Evolutionary conservation across 164 flowering plant species (phyloP).

Genomic region (Annona squamosa): DNA sequence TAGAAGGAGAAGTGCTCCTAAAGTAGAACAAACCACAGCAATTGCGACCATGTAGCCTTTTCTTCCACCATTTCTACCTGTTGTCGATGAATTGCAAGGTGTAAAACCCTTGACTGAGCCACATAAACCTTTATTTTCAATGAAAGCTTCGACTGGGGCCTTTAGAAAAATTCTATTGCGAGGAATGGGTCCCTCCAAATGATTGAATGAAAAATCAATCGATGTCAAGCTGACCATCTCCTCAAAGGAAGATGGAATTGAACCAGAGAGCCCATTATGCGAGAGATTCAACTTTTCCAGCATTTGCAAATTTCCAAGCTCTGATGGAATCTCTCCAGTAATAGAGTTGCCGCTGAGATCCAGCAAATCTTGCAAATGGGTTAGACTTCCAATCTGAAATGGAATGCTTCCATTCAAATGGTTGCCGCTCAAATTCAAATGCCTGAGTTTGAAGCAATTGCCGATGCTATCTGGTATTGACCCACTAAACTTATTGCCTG

Average conservation of each 20-base stretch:
- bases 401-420: slow-evolving; percentile 5
- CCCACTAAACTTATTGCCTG: neutral
- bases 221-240: slow-evolving; percentile 3
- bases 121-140: slow-evolving; percentile 2
- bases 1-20: neutral
- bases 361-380: neutral
- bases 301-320: slow-evolving; percentile 4
- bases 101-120: neutral
- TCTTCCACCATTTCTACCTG: neutral
- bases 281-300: slow-evolving; percentile 9
- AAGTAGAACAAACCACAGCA: neutral
- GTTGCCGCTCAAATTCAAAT: slow-evolving; percentile 1
- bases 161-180: neutral
- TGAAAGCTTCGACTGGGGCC: neutral
- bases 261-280: slow-evolving; percentile 4
- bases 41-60: slow-evolving; percentile 2
- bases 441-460: neutral
- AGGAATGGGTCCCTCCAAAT: neutral
- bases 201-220: slow-evolving; percentile 3
- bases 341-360: slow-evolving; percentile 6
- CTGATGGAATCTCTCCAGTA: slow-evolving; percentile 5
- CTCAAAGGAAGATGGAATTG: slow-evolving; percentile 4
- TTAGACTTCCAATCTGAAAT: slow-evolving; percentile 7
- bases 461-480: slow-evolving; percentile 1
- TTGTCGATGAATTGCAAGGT: neutral